Percentiles rank a stretch among this genome's conserved stretches.
phyloP scores from a whole-genome alignment of 805 yeast species.

The Schwanniomyces sp. region DNA sequence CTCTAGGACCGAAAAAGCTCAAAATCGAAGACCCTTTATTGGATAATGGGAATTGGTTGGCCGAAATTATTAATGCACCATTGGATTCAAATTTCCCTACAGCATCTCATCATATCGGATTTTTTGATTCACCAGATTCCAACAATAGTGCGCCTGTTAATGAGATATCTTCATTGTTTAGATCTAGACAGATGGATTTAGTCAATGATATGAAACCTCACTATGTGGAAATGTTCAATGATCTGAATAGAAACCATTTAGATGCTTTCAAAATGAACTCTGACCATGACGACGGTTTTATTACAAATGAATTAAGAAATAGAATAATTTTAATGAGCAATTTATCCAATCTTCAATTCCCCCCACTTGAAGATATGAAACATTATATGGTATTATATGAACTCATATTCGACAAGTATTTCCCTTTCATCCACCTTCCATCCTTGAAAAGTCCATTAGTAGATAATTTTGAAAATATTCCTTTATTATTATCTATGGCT shows the following conservation, averaged over 20 bases:
- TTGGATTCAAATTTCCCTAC: constrained; percentile 55
- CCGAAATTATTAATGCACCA: constrained; percentile 69
- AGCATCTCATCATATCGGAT: constrained; percentile 56
- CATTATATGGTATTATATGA: constrained; percentile 73
- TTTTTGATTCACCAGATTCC: constrained; percentile 38
- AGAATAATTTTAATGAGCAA: constrained; percentile 55
- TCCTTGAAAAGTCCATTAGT: constrained; percentile 42
- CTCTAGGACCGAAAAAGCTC: constrained; percentile 1
- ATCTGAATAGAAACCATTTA: constrained; percentile 3
- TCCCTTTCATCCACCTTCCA: constrained; percentile 82
- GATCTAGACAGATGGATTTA: constrained; percentile 65
- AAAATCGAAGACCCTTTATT: constrained; percentile 4
- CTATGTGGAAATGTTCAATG: background rate
- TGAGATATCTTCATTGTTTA: constrained; percentile 56
- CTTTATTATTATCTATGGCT: constrained; percentile 76
- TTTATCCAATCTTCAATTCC: constrained; percentile 61
- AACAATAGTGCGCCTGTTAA: constrained; percentile 8
- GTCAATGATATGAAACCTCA: constrained; percentile 33
- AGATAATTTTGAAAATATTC: constrained; percentile 50
- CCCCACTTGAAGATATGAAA: constrained; percentile 73
- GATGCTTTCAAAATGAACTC: constrained; percentile 2
- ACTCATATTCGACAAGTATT: constrained; percentile 74
- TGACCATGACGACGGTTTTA: constrained; percentile 11
- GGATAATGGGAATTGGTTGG: constrained; percentile 58
- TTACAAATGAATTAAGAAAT: constrained; percentile 51